These are phyloP conservation scores for Conringia planisiliqua DNA, from an alignment of 345 rosid species.

Conservation along the genomic window DNA sequence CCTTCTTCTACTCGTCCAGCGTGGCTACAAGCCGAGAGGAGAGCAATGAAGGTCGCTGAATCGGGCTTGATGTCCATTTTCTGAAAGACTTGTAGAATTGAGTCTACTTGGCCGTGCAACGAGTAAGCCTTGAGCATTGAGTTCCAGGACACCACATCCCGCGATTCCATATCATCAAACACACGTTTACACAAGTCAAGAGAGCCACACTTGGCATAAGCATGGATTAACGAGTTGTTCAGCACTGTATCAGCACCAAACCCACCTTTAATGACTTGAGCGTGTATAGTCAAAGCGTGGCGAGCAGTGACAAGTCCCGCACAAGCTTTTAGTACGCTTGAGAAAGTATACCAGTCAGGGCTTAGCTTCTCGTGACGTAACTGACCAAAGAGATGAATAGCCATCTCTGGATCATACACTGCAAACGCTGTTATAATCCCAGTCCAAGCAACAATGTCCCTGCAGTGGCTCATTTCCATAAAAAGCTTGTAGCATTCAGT, in stretches of 20 bases:
- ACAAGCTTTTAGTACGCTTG: conserved; percentile 75
- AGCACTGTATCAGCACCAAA: conserved; percentile 58
- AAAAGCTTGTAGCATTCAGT: conserved; percentile 61
- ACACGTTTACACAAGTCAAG: conserved; percentile 59
- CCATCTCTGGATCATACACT: conserved; percentile 56
- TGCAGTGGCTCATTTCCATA: conserved; percentile 37
- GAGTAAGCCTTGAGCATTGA: conserved; percentile 84
- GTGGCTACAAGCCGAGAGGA: conserved; percentile 88
- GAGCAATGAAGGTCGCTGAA: conserved; percentile 71
- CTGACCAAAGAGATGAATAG: conserved; percentile 59
- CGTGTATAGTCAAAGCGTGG: conserved; percentile 56
- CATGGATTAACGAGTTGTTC: conserved; percentile 75
- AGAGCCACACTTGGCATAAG: conserved; percentile 76
- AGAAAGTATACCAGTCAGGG: conserved; percentile 81
- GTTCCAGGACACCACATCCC: conserved; percentile 75
- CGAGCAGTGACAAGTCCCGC: conserved; percentile 66
- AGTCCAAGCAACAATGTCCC: conserved; percentile 76
- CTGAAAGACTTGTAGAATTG: conserved; percentile 54
- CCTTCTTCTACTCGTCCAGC: conserved; percentile 81
- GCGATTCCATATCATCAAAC: conserved; percentile 54
- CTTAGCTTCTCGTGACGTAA: conserved; percentile 42
- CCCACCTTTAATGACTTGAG: conserved; percentile 61
- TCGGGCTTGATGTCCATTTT: conserved; percentile 65
- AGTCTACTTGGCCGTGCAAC: conserved; percentile 70
- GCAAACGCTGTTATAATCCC: conserved; percentile 75